Conservation (phyloP, 108 stramenopile species). For the Cyclotella choctawhatcheeana region DNA sequence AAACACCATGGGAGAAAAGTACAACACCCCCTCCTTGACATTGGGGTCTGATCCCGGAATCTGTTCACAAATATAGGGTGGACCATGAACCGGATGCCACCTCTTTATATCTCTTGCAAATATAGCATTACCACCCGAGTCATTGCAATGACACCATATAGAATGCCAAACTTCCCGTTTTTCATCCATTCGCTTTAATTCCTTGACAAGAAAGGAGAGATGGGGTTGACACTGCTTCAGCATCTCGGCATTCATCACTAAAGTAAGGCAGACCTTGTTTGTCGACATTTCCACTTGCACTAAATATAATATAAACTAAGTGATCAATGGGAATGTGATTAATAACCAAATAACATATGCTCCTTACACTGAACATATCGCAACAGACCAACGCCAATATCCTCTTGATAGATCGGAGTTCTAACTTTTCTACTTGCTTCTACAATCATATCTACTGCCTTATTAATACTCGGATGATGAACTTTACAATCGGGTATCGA, state of each 20-base stretch:
- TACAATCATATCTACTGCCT: constrained; percentile 59
- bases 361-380: constrained; percentile 82
- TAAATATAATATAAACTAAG: too few relatives aligned
- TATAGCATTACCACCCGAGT: constrained; percentile 67
- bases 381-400: constrained; percentile 63
- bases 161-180: constrained; percentile 74
- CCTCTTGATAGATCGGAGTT: constrained; percentile 71
- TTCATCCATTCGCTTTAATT: constrained; percentile 52
- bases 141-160: constrained; percentile 89
- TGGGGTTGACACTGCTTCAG: constrained; percentile 76
- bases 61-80: constrained; percentile 80
- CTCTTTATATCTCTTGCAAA: constrained; percentile 61
- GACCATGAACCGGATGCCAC: constrained; percentile 78
- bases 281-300: constrained; percentile 86
- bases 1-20: constrained; percentile 91
- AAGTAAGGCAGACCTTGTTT: constrained; percentile 79
- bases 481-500: constrained; percentile 90
- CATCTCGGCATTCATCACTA: constrained; percentile 89
- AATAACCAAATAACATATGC: too few relatives aligned
- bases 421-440: constrained; percentile 64
- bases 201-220: constrained; percentile 72
- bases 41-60: constrained; percentile 53
- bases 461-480: constrained; percentile 95
- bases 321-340: too few relatives aligned
- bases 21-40: constrained; percentile 60